Base-by-base conservation (phyloP, 2,329 filamentous ascomycete species). In the Paecilomyces fulvus region DNA sequence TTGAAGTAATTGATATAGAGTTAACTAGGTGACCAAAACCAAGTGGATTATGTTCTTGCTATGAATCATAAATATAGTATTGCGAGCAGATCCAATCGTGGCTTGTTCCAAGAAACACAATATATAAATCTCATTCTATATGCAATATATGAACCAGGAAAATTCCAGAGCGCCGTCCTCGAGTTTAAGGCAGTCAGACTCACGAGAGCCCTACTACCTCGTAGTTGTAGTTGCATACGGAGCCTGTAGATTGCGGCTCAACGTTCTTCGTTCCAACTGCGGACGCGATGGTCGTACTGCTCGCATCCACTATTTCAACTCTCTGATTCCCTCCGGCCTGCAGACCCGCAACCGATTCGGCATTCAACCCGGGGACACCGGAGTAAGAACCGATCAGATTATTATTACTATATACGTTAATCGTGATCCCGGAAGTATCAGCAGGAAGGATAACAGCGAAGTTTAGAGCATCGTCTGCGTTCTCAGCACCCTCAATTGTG, bases 201-300 rank as follows among this genome's bases (percentile, higher is more conserved):
- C 43, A 55, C 11, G 56, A 55, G 20, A 59, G 46, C 1, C 43
- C 56, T 17, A 58, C 56, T 31, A 59, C 58, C 28, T 49, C 56
- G 51, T 59, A 59, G 37, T 59, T 59, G 12, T 54, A 59, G 33
- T 59, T 59, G 48, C 58, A 59, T n/a, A 56, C 30, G 14, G 20
- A n/a, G 0, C 53, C 53, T 8, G 53, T 46, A 2, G 53, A 51
- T 21, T 57, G 46, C n/a, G 12, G 43, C 5, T 43, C 6, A 12
- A 59, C 58, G 54, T 58, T 48, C 30, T 59, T 59, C 20, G 53
- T 55, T 10, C 56, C 58, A 3, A n/a, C 43, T 2, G 58, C 55
- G 11, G 48, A 31, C n/a, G 56, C 14, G 10, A 59, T 43, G 1
- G 37, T 53, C 20, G 21, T 54, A 21, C 31, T 46, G 1, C 54